Conservation (phyloP, 2,329 filamentous ascomycete genomes). For the Fusarium beomiforme region DNA sequence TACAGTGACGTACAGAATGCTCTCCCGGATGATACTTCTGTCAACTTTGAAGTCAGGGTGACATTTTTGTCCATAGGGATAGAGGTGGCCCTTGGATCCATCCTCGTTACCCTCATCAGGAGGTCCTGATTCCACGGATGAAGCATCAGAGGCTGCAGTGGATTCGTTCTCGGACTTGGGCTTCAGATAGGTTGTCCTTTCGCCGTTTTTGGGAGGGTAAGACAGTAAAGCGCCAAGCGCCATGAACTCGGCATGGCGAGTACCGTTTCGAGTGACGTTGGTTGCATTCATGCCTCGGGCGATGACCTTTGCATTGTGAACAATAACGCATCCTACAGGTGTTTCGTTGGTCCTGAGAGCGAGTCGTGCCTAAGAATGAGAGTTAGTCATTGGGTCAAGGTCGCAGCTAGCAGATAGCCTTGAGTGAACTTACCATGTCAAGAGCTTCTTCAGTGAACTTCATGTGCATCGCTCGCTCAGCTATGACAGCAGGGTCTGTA, state of each 20-base stretch:
- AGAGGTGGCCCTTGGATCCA: conserved; percentile 65
- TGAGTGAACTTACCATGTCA: conserved; percentile 74
- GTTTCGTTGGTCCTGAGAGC: conserved; percentile 90
- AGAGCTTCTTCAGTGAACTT: conserved; percentile 87
- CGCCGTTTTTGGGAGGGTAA: conserved; percentile 47
- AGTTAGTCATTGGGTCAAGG: neutral
- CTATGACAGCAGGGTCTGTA: conserved; percentile 45
- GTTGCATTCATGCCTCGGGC: conserved; percentile 97
- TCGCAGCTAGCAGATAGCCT: neutral
- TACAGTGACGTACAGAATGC: conserved; percentile 92
- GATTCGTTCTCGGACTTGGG: conserved; percentile 45
- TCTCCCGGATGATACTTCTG: conserved; percentile 73
- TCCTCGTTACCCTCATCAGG: conserved; percentile 62
- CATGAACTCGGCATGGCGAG: conserved; percentile 94
- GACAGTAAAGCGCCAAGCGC: conserved; percentile 72
- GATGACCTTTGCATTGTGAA: conserved; percentile 81
- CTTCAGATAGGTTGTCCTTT: conserved; percentile 47
- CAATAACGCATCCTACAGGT: conserved; percentile 94
- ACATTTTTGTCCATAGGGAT: conserved; percentile 69
- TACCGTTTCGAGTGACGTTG: conserved; percentile 89
- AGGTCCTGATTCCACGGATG: conserved; percentile 33
- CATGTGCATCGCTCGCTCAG: conserved; percentile 49
- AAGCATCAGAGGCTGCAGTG: conserved; percentile 37
- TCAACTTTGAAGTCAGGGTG: conserved; percentile 67
- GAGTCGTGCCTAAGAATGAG: conserved; percentile 73